A percentile compares a stretch with the other conserved stretches of the same genome.
Conservation (phyloP, 305 asterid genomes). For the Solanum hybrid region DNA sequence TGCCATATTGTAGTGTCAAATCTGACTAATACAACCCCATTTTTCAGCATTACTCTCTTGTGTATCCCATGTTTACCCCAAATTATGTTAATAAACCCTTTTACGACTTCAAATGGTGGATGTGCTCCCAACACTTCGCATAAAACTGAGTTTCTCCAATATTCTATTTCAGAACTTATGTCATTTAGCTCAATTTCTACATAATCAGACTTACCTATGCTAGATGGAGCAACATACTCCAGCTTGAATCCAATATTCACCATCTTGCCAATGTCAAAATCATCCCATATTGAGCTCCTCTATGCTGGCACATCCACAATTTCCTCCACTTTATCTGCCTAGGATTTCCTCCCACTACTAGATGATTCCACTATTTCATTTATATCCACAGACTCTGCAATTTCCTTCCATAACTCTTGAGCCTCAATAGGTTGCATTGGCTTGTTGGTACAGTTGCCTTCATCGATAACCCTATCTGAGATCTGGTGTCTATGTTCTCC, state of each 20-base stretch:
- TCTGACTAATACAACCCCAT: neutral
- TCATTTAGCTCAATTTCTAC: neutral
- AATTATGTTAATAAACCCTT: neutral
- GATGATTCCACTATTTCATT: too few relatives aligned
- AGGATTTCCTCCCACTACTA: neutral
- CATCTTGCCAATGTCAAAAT: neutral
- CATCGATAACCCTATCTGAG: neutral
- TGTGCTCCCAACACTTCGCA: neutral
- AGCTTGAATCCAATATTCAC: neutral
- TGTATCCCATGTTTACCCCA: neutral
- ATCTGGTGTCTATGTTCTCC: neutral
- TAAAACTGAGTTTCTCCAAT: neutral
- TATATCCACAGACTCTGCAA: too few relatives aligned
- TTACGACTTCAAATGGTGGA: neutral
- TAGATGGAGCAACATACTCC: neutral
- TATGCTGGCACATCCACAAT: too few relatives aligned
- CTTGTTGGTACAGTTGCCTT: neutral
- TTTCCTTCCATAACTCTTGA: too few relatives aligned
- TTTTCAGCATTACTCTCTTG: neutral
- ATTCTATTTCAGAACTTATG: neutral
- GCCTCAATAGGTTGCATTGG: neutral
- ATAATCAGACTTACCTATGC: neutral
- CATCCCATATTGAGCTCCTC: neutral
- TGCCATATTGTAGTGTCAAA: neutral
- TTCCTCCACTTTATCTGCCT: neutral